Evolutionary conservation across 495 filamentous ascomycete genomes (phyloP).

Genomic region (Aspergillus biplanus): DNA sequence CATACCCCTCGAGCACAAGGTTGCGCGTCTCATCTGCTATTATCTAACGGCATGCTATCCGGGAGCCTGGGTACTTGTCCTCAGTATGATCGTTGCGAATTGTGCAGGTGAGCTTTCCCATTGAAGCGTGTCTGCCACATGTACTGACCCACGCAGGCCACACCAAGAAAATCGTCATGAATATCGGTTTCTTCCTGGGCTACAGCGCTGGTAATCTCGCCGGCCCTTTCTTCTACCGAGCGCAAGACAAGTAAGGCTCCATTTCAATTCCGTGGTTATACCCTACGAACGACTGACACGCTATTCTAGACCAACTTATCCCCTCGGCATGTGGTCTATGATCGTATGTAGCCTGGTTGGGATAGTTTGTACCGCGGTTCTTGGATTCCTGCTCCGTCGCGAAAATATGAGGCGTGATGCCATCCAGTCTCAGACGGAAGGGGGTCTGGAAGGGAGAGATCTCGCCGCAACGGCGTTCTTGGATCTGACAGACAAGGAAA

Average conservation of each 20-base stretch:
- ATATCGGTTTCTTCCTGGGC: constrained; percentile 57
- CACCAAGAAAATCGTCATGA: constrained; percentile 64
- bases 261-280: no score
- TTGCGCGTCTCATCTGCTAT: constrained; percentile 57
- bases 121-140: background rate
- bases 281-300: background rate
- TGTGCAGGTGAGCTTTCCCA: constrained; percentile 40
- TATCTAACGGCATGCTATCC: constrained; percentile 61
- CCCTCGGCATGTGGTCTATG: constrained; percentile 63
- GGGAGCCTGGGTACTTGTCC: constrained; percentile 59
- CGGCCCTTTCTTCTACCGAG: constrained; percentile 48
- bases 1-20: constrained; percentile 44
- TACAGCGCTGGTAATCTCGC: constrained; percentile 57
- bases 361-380: constrained; percentile 47
- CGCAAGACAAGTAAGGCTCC: no score
- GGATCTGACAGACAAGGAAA: constrained; percentile 63
- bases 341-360: constrained; percentile 61
- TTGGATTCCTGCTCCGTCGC: constrained; percentile 50
- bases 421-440: constrained; percentile 49
- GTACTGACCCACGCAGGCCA: constrained; percentile 39
- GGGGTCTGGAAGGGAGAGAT: constrained; percentile 51
- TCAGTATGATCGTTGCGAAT: constrained; percentile 61
- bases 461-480: constrained; percentile 58
- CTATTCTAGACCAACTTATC: constrained; percentile 48
- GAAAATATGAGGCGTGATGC: constrained; percentile 61